A percentile compares a stretch with the other conserved stretches of the same genome.
These are phyloP conservation scores for Phytophthora sp. DNA, from an alignment of 352 stramenopile genomes.

Conservation along the genomic window DNA sequence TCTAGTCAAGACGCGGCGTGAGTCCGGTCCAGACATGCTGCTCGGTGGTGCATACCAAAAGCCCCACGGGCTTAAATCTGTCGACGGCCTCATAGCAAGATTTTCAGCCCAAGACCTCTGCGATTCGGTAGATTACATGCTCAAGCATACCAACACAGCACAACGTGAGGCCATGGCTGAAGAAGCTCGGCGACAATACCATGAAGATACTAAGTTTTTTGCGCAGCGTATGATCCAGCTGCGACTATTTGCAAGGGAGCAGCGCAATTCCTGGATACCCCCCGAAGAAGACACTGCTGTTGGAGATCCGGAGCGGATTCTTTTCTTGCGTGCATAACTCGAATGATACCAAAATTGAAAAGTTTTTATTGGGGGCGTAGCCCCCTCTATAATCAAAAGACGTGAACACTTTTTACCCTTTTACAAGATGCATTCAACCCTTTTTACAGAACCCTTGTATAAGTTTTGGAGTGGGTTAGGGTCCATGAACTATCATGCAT, in stretches of 20 bases:
- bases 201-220: constrained; percentile 61
- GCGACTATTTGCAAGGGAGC: constrained; percentile 29
- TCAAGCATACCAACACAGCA: constrained; percentile 28
- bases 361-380: no score
- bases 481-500: no score
- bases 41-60: constrained; percentile 30
- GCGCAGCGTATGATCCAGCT: constrained; percentile 47
- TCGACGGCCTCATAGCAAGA: constrained; percentile 31
- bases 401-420: no score
- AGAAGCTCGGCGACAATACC: constrained; percentile 43
- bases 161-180: constrained; percentile 38
- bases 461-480: no score
- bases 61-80: constrained; percentile 23
- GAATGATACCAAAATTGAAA: no score
- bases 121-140: constrained; percentile 39
- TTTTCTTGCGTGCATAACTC: constrained; percentile 17
- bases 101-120: constrained; percentile 30
- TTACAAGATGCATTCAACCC: no score
- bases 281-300: constrained; percentile 36
- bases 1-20: constrained; percentile 5
- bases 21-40: constrained; percentile 22
- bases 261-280: constrained; percentile 30
- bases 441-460: no score
- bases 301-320: constrained; percentile 31
- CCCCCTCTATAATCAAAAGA: no score